Conservation (phyloP, 1,284 basidiomycete genomes). For the Papiliotrema flavescens region DNA sequence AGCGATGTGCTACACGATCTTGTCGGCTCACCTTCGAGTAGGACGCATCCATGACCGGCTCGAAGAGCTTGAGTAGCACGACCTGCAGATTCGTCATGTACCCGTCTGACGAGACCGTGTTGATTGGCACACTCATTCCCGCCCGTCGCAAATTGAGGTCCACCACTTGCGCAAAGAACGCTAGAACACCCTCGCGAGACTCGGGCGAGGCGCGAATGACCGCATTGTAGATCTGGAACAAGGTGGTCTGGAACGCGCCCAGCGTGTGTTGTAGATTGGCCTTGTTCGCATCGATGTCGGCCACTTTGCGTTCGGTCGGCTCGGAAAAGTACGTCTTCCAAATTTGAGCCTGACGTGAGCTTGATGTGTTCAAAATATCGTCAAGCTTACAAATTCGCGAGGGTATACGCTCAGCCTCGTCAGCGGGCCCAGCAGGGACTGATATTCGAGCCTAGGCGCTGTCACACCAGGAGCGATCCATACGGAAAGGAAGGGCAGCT, state of each 20-base stretch:
- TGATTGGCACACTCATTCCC: constrained; percentile 69
- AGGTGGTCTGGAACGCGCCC: constrained; percentile 63
- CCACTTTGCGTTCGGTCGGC: constrained; percentile 66
- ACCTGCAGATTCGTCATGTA: constrained; percentile 90
- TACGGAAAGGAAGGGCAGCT: constrained; percentile 46
- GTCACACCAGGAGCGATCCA: constrained; percentile 46
- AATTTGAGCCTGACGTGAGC: constrained; percentile 64
- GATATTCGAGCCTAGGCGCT: constrained; percentile 52
- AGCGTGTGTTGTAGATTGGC: constrained; percentile 76
- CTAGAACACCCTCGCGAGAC: constrained; percentile 77
- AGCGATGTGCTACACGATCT: not conserved
- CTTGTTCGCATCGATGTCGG: constrained; percentile 78
- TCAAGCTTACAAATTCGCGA: constrained; percentile 71
- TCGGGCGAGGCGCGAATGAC: constrained; percentile 78
- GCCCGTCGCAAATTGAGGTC: constrained; percentile 78
- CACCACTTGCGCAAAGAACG: constrained; percentile 72
- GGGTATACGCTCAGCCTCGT: constrained; percentile 77
- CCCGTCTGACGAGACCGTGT: constrained; percentile 74
- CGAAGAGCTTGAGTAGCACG: constrained; percentile 80
- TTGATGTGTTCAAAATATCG: not conserved
- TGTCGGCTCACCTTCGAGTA: constrained; percentile 69
- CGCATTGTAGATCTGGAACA: constrained; percentile 86
- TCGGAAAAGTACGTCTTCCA: constrained; percentile 78
- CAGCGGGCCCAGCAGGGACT: constrained; percentile 74
- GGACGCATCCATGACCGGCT: constrained; percentile 91